Evolutionary conservation across 148 eudicot species (phyloP), one percentile per base, ranked within the genome.

Genomic region (Silene conica): DNA sequence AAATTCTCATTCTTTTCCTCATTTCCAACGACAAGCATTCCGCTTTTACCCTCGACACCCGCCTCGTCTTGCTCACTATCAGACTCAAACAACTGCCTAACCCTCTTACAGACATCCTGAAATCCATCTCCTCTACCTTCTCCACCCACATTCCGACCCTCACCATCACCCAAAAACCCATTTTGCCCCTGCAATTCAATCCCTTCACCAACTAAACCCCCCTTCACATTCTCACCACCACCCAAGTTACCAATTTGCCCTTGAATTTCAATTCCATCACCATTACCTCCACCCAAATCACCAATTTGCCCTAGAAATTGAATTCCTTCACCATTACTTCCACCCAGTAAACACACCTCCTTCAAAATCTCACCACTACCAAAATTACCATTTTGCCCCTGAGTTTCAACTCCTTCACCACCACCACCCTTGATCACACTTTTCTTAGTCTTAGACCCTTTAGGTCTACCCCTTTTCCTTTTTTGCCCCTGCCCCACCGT

Each of bases 391-490:
- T 25, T 5, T 70, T 28, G 11, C 70, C 60, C 21, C 38, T n/a
- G 3, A 20, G 21, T 13, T 28, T 71, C 41, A 38, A 61, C 45
- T 1, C n/a, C 18, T n/a, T 5, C 78, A 67, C 70, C 23, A 16
- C 34, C 66, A 34, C 48, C 69, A 54, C 56, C 41, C 34, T 41
- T 41, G 28, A 12, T 57, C 67, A 31, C 3, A 22, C 61, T 67
- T 45, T 79, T 79, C 74, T 79, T 74, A 63, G 15, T 79, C 26
- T 61, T 79, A 1, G 81, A 79, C 68, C 81, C 81, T 74, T 79
- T 79, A 19, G 82, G 82, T 14, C 75, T 22, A 63, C 74, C 82
- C 34, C 75, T 64, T 58, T 65, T 75, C 67, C 79, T 52, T n/a
- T 65, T 80, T 60, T 75, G 72, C 70, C 63, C 63, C 60, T 79